phyloP scores from a whole-genome alignment of 2,329 filamentous ascomycete genomes.

The Paecilomyces niveus region DNA sequence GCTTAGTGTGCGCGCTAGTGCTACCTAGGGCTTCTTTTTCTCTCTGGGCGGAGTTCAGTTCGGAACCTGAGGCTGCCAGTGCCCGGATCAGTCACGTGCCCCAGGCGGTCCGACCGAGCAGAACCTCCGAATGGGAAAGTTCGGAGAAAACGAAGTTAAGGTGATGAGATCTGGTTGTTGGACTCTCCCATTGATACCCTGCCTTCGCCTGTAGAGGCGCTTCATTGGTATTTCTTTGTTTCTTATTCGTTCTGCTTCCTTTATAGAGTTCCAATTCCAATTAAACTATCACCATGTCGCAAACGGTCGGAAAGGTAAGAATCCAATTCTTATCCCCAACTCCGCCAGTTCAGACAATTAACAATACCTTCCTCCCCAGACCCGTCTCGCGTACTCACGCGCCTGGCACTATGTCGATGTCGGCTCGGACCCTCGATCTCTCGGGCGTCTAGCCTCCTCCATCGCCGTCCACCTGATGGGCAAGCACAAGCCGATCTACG shows the following conservation, averaged over 20 bases:
- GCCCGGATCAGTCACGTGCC: conserved; percentile 20
- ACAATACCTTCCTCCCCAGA: conserved; percentile 48
- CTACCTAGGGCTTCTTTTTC: conserved; percentile 22
- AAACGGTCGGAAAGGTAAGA: conserved; percentile 38
- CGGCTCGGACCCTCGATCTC: conserved; percentile 62
- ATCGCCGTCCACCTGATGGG: conserved; percentile 90
- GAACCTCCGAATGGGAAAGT: background rate
- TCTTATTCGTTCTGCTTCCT: background rate
- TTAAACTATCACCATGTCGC: conserved; percentile 31
- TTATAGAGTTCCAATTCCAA: background rate
- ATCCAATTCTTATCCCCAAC: background rate
- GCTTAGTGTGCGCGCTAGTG: conserved; percentile 31
- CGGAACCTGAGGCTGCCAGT: background rate
- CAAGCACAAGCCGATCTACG: conserved; percentile 97
- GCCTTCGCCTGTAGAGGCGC: conserved; percentile 1
- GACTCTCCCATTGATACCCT: background rate
- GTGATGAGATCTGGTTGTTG: background rate
- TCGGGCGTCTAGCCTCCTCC: conserved; percentile 79
- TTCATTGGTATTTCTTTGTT: background rate
- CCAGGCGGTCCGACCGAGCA: background rate
- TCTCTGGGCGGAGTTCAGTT: background rate
- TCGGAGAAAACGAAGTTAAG: background rate
- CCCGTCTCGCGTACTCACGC: conserved; percentile 90
- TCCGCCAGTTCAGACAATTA: background rate
- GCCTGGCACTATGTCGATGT: conserved; percentile 89